Conservation (phyloP, 1,284 basidiomycete genomes). For the Ustilago trichophora region DNA sequence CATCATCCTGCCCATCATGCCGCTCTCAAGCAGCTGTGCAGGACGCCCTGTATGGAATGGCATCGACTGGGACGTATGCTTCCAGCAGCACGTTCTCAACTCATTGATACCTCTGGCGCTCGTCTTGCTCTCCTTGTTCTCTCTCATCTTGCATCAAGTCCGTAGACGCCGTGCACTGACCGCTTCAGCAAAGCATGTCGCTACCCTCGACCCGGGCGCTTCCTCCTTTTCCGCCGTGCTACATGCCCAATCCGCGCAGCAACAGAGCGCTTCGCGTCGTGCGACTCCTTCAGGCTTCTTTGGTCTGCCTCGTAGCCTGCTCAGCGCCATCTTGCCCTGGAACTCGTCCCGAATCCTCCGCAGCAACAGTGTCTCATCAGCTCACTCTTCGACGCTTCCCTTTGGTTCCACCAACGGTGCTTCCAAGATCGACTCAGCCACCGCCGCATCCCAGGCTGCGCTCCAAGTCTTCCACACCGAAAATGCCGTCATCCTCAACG, state of each 20-base stretch:
- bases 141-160: conserved; percentile 32
- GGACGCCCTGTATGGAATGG: conserved; percentile 39
- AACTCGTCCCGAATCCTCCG: conserved; percentile 44
- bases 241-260: conserved; percentile 10
- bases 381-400: conserved; percentile 6
- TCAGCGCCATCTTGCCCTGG: conserved; percentile 48
- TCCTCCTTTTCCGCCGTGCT: conserved; percentile 39
- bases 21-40: conserved; percentile 13
- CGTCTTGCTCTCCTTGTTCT: conserved; percentile 31
- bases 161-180: conserved; percentile 28
- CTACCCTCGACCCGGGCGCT: conserved; percentile 49
- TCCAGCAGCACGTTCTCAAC: conserved; percentile 46
- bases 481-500: conserved; percentile 64
- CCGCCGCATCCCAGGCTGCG: conserved; percentile 40
- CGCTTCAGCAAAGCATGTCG: conserved; percentile 43
- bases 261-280: background rate
- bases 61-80: conserved; percentile 46
- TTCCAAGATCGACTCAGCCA: conserved; percentile 1
- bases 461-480: conserved; percentile 61
- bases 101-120: conserved; percentile 31
- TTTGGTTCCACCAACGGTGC: conserved; percentile 10
- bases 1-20: too few relatives aligned
- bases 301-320: conserved; percentile 19
- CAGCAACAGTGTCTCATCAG: conserved; percentile 25
- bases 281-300: conserved; percentile 1